phyloP scores from a whole-genome alignment of 2,329 filamentous ascomycete species.

The Beauveria rudraprayagi region DNA sequence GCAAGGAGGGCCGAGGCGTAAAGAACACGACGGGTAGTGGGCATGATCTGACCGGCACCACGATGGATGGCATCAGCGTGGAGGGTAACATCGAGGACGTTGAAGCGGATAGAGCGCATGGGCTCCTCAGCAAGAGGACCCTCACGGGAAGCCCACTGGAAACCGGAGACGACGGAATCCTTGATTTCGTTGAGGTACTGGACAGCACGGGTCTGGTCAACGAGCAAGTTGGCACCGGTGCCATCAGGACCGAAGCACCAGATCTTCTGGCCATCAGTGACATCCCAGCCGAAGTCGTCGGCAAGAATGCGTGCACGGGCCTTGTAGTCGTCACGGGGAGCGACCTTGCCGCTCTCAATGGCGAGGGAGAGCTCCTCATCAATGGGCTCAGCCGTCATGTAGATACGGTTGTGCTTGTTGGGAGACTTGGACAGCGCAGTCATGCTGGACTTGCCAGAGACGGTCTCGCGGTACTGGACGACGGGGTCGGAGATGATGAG shows the following conservation, averaged over 20 bases:
- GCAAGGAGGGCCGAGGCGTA: constrained; percentile 89
- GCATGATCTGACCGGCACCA: constrained; percentile 98
- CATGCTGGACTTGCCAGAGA: constrained; percentile 76
- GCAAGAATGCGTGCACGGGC: constrained; percentile 89
- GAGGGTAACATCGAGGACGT: constrained; percentile 98
- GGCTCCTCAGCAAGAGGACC: constrained; percentile 97
- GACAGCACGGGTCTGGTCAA: constrained; percentile 99
- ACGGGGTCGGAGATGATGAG: constrained; percentile 97
- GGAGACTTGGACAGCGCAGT: constrained; percentile 98
- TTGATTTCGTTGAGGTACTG: constrained; percentile 99
- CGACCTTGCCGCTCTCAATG: constrained; percentile 89
- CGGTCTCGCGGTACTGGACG: constrained; percentile 97
- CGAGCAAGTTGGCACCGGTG: constrained; percentile 92
- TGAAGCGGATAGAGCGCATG: constrained; percentile 95
- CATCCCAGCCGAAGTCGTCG: constrained; percentile 97
- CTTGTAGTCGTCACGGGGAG: constrained; percentile 98
- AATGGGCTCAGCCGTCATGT: constrained; percentile 86
- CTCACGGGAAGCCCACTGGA: constrained; percentile 99
- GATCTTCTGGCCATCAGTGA: constrained; percentile 99
- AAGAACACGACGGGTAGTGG: constrained; percentile 93
- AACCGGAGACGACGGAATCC: constrained; percentile 98
- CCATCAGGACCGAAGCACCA: constrained; percentile 99
- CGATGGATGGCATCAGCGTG: constrained; percentile 99
- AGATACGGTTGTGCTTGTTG: constrained; percentile 99
- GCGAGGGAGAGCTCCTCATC: constrained; percentile 83